These are phyloP conservation scores for Scutellaria galericulata DNA, from an alignment of 257 asterid genomes.

Conservation along the genomic window DNA sequence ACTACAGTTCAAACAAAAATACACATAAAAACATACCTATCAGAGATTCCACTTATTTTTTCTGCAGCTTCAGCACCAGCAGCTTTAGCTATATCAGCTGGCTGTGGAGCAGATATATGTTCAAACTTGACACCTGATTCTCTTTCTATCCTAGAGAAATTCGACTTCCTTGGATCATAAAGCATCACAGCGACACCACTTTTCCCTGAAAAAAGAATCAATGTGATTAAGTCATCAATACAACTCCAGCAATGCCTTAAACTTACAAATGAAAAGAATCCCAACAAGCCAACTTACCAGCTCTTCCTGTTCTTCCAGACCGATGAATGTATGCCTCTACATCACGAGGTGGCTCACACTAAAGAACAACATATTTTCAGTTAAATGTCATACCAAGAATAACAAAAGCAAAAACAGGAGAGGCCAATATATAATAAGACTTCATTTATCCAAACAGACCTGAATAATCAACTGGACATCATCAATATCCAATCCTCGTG, in stretches of 20 bases:
- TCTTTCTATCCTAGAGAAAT: constrained; percentile 82
- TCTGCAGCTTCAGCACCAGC: constrained; percentile 88
- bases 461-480: constrained; percentile 96
- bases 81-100: constrained; percentile 88
- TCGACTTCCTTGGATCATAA: constrained; percentile 89
- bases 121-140: constrained; percentile 96
- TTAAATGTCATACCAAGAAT: constrained; percentile 2
- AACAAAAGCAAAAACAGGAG: neutral
- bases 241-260: constrained; percentile 23
- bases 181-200: constrained; percentile 94
- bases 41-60: constrained; percentile 68
- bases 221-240: constrained; percentile 3
- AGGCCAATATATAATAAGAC: neutral
- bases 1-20: neutral
- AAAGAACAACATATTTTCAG: constrained; percentile 33
- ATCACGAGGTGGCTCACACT: constrained; percentile 99
- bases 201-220: constrained; percentile 60
- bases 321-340: constrained; percentile 99
- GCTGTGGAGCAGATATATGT: constrained; percentile 94
- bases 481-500: constrained; percentile 95
- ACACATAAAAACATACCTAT: constrained; percentile 54
- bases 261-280: constrained; percentile 8
- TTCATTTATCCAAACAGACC: constrained; percentile 49
- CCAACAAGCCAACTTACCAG: constrained; percentile 57
- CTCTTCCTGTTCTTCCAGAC: constrained; percentile 99